Evolutionary conservation across 2,329 filamentous ascomycete species (phyloP), one percentile per base, ranked within the genome.

Genomic region (Neofusicoccum sp.): DNA sequence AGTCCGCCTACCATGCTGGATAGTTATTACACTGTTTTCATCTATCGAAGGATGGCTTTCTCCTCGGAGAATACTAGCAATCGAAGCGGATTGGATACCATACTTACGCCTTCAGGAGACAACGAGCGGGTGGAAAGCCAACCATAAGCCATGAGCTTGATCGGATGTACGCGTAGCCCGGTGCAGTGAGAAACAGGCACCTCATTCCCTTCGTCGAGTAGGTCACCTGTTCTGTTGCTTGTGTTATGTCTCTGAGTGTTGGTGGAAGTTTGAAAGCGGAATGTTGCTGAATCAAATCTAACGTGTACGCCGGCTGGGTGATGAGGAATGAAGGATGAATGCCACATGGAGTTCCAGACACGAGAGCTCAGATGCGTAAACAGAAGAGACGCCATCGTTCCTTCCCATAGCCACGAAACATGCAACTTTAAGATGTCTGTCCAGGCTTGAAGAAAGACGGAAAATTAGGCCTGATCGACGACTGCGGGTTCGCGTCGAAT

Each of bases 311-410:
- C 22, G 22, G 29, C 47, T 49, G 4, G 28, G 39, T 39, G n/a
- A 58, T 36, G 54, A 58, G 54, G 54, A 58, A 58, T 58, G 54
- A 1, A 58, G 39, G 54, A 47, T 22, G 7, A 11, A 3, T 9
- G 52, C 52, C 52, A 44, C 52, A 56, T 56, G 39, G 52, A 29
- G 36, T 43, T 43, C 54, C 54, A 45, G n/a, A 28, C 29, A 12
- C n/a, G 9, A 36, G 22, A n/a, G 16, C 12, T 12, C 14, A 41
- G 8, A n/a, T 3, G 33, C 48, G 28, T 50, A 31, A 22, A 6
- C 16, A 45, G 22, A 14, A n/a, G 1, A 22, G 4, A 45, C 14
- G 6, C 14, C 4, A 28, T 45, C 29, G 43, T 22, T 2, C 22
- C 22, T 22, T 22, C 22, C 22, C 22, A 22, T 2, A 22, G 22